These are phyloP conservation scores for Staphylotrichum longicolle DNA, from an alignment of 495 filamentous ascomycete genomes.

Conservation along the genomic window DNA sequence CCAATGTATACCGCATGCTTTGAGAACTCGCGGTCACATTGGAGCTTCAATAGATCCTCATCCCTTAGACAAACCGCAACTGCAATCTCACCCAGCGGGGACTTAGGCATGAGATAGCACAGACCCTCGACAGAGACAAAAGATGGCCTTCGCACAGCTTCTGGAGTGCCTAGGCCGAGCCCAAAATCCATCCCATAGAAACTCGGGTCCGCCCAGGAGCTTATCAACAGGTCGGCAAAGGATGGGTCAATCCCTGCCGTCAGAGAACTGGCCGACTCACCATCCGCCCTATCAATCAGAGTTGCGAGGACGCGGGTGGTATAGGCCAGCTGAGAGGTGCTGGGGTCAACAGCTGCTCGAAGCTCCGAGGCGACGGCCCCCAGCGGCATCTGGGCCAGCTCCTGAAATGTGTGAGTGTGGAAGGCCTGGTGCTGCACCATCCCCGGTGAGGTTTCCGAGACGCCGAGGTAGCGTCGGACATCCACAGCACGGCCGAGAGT, in stretches of 20 bases:
- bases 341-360: slow-evolving; percentile 44
- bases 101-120: slow-evolving; percentile 48
- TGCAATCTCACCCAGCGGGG: slow-evolving; percentile 40
- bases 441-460: slow-evolving; percentile 48
- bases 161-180: slow-evolving; percentile 49
- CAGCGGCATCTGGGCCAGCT: slow-evolving; percentile 37
- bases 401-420: slow-evolving; percentile 32
- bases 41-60: slow-evolving; percentile 32
- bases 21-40: too few relatives aligned
- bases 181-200: slow-evolving; percentile 50
- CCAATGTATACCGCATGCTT: too few relatives aligned
- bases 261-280: slow-evolving; percentile 35
- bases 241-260: slow-evolving; percentile 29
- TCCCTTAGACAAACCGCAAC: slow-evolving; percentile 46
- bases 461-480: slow-evolving; percentile 43
- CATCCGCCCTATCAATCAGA: slow-evolving; percentile 31
- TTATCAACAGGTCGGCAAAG: slow-evolving; percentile 47
- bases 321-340: slow-evolving; percentile 29
- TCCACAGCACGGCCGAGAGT: slow-evolving; percentile 54
- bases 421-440: slow-evolving; percentile 45
- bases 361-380: slow-evolving; percentile 45
- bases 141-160: slow-evolving; percentile 48
- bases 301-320: slow-evolving; percentile 47
- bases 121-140: slow-evolving; percentile 49
- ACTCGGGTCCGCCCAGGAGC: slow-evolving; percentile 53